A percentile compares a stretch with the other conserved stretches of the same genome.
Conservation (phyloP, 2,329 filamentous ascomycete genomes). For the Sarocladium kiliense region DNA sequence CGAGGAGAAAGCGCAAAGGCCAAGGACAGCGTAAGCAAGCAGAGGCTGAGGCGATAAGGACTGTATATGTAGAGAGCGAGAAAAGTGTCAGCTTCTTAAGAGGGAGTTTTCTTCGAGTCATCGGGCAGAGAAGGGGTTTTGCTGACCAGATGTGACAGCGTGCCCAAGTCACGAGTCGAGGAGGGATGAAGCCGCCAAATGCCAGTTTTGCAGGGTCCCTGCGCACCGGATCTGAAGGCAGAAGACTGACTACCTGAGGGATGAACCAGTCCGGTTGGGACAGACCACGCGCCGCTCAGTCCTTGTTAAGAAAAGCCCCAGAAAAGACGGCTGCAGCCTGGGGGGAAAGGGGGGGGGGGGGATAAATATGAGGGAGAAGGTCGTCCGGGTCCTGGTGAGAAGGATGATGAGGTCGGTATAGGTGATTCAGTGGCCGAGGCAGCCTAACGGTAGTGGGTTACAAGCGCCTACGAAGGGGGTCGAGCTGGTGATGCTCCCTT, state of each 20-base stretch:
- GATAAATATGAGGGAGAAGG: too few species aligned
- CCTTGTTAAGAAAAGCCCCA: too few species aligned
- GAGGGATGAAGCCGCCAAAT: background rate
- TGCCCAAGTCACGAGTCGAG: conserved; percentile 4
- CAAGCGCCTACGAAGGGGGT: too few species aligned
- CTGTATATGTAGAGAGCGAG: background rate
- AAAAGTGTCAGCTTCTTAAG: background rate
- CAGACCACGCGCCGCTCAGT: too few species aligned
- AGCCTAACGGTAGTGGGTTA: background rate
- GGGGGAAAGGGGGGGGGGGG: background rate
- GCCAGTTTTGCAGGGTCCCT: background rate
- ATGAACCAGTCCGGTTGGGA: background rate
- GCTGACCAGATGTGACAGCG: conserved; percentile 1
- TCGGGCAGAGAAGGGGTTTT: background rate
- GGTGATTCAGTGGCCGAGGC: background rate
- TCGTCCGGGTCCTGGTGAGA: too few species aligned
- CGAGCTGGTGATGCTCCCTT: too few species aligned
- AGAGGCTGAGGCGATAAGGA: background rate
- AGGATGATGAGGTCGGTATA: background rate
- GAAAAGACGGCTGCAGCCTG: too few species aligned
- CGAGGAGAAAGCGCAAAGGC: background rate
- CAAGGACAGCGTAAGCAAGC: background rate
- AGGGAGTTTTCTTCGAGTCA: background rate
- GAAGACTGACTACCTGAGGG: too few species aligned
- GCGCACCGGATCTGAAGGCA: background rate